A percentile compares a stretch with the other conserved stretches of the same genome.
Conservation (phyloP, 108 stramenopile species). For the Fistulifera pelliculosa region DNA sequence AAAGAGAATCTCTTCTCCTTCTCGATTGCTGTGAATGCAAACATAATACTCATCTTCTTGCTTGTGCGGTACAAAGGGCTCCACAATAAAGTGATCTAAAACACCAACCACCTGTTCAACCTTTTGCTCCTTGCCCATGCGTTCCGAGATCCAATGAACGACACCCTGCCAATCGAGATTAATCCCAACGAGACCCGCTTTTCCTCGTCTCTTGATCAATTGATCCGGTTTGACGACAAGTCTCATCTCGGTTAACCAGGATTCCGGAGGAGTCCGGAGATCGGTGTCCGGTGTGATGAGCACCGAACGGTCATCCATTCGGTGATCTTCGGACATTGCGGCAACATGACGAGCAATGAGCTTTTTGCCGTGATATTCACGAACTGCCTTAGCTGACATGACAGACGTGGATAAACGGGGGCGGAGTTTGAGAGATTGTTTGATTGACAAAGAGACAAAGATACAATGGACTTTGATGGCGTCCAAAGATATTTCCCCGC, state of each 20-base stretch:
- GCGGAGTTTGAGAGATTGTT: no score
- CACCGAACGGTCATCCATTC: constrained; percentile 51
- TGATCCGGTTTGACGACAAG: constrained; percentile 92
- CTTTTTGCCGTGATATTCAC: constrained; percentile 86
- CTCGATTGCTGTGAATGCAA: constrained; percentile 72
- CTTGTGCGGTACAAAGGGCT: constrained; percentile 80
- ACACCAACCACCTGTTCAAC: constrained; percentile 60
- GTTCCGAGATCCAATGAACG: constrained; percentile 62
- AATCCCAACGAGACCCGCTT: constrained; percentile 83
- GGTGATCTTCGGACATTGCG: constrained; percentile 39
- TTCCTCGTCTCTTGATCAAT: constrained; percentile 87
- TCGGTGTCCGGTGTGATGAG: constrained; percentile 33
- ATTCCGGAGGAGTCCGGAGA: constrained; percentile 43
- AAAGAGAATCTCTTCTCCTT: constrained; percentile 80
- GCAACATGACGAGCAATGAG: constrained; percentile 61
- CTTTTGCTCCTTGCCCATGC: constrained; percentile 56
- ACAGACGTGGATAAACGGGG: not conserved
- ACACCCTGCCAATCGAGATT: constrained; percentile 66
- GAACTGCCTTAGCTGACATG: constrained; percentile 84
- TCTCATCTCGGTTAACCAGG: constrained; percentile 51
- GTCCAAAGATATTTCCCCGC: no score
- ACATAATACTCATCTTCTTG: constrained; percentile 85
- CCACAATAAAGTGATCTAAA: constrained; percentile 79
- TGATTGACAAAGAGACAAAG: no score
- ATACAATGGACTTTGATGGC: no score